Evolutionary conservation across 2,329 filamentous ascomycete species (phyloP).

Genomic region (Davidsoniella virescens): DNA sequence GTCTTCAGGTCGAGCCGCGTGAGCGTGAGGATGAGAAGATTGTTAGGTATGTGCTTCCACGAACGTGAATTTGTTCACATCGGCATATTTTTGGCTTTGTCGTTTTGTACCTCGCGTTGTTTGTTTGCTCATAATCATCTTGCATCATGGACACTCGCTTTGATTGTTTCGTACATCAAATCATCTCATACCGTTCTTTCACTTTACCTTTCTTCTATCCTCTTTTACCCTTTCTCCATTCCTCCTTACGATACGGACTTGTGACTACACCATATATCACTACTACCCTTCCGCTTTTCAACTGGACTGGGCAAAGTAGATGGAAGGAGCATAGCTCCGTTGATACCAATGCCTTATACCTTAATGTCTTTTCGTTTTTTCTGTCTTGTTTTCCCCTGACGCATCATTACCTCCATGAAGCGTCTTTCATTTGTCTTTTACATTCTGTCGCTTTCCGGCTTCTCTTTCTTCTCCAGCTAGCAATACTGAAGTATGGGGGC

Average conservation of each 20-base stretch:
- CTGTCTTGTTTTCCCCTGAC: background rate
- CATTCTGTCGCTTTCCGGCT: background rate
- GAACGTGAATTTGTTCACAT: constrained; percentile 3
- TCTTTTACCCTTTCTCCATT: background rate
- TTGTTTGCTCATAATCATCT: constrained; percentile 6
- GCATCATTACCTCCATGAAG: background rate
- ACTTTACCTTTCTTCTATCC: background rate
- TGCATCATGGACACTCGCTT: background rate
- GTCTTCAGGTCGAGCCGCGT: constrained; percentile 78
- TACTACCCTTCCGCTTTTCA: background rate
- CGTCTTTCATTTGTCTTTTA: background rate
- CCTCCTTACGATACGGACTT: background rate
- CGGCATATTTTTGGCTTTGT: background rate
- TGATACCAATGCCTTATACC: background rate
- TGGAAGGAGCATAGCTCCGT: background rate
- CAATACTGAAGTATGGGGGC: constrained; percentile 1
- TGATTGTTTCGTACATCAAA: background rate
- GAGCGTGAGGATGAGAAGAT: constrained; percentile 99
- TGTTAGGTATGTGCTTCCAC: constrained; percentile 57
- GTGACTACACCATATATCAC: background rate
- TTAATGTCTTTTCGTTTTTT: background rate
- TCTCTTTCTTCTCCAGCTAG: background rate
- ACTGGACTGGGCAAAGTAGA: background rate
- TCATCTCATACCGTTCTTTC: constrained; percentile 1
- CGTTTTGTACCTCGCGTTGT: background rate